Conservation (phyloP, 2,329 filamentous ascomycete species). For the Ophiostoma perfectum region DNA sequence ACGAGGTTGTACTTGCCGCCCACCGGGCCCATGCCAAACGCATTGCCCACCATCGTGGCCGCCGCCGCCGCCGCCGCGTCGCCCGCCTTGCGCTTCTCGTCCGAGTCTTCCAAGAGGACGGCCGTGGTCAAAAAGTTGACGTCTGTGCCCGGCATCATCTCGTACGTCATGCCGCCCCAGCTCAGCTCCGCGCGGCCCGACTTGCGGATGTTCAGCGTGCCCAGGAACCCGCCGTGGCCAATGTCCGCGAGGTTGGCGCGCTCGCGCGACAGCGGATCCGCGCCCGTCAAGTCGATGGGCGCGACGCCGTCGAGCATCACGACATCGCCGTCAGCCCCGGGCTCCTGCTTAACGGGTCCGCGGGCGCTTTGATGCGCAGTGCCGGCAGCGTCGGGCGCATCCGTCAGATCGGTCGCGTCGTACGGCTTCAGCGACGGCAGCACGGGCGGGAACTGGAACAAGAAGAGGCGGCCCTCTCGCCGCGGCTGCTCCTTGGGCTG, state of each 20-base stretch:
- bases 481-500: constrained; percentile 20
- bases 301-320: constrained; percentile 36
- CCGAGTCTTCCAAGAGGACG: constrained; percentile 54
- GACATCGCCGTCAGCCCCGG: constrained; percentile 33
- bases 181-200: constrained; percentile 58
- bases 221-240: constrained; percentile 49
- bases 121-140: constrained; percentile 53
- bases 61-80: constrained; percentile 26
- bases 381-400: background rate
- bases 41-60: constrained; percentile 42
- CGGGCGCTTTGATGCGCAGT: background rate
- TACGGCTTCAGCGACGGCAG: constrained; percentile 49
- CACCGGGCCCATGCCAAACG: constrained; percentile 58
- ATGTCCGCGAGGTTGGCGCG: constrained; percentile 25
- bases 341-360: constrained; percentile 39
- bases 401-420: background rate
- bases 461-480: constrained; percentile 52
- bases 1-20: constrained; percentile 57
- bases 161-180: constrained; percentile 55
- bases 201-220: constrained; percentile 54
- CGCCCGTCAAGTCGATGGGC: constrained; percentile 41
- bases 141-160: constrained; percentile 48
- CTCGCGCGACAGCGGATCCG: constrained; percentile 1
- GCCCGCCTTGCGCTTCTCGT: constrained; percentile 47
- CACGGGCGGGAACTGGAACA: constrained; percentile 61